phyloP scores from a whole-genome alignment of 305 asterid species.

The Ilex paraguariensis region DNA sequence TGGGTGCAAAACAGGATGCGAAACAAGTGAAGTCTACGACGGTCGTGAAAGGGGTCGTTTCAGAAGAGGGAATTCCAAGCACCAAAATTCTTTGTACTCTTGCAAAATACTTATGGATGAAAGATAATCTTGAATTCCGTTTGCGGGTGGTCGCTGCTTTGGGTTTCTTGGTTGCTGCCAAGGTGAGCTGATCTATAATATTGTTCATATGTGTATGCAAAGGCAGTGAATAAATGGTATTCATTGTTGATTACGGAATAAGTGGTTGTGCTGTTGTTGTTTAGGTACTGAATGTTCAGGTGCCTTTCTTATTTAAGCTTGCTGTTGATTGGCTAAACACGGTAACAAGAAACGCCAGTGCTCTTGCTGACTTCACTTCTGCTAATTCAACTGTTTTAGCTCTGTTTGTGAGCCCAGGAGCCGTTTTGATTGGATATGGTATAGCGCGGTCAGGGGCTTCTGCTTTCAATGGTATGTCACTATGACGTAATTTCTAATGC shows the following conservation, averaged over 20 bases:
- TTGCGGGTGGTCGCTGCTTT: conserved; percentile 80
- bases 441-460: conserved; percentile 87
- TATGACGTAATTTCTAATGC: conserved; percentile 34
- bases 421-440: conserved; percentile 87
- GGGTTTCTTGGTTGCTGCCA: conserved; percentile 85
- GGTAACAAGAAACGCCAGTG: conserved; percentile 61
- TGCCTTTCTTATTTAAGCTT: conserved; percentile 91
- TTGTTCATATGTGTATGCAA: too few relatives aligned
- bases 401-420: conserved; percentile 84
- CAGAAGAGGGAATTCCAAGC: conserved; percentile 47
- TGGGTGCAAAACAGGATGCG: conserved; percentile 23
- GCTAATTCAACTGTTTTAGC: conserved; percentile 78
- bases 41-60: conserved; percentile 23
- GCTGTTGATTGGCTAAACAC: conserved; percentile 89
- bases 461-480: conserved; percentile 86
- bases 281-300: conserved; percentile 97
- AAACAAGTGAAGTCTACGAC: conserved; percentile 33
- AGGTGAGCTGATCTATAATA: conserved; percentile 31
- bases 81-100: conserved; percentile 62
- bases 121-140: conserved; percentile 76
- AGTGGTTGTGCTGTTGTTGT: conserved; percentile 9
- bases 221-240: too few relatives aligned
- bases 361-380: conserved; percentile 76
- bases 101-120: conserved; percentile 85
- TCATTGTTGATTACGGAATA: too few relatives aligned